phyloP scores from a whole-genome alignment of 805 yeast genomes.

The Clavispora asparagi region DNA sequence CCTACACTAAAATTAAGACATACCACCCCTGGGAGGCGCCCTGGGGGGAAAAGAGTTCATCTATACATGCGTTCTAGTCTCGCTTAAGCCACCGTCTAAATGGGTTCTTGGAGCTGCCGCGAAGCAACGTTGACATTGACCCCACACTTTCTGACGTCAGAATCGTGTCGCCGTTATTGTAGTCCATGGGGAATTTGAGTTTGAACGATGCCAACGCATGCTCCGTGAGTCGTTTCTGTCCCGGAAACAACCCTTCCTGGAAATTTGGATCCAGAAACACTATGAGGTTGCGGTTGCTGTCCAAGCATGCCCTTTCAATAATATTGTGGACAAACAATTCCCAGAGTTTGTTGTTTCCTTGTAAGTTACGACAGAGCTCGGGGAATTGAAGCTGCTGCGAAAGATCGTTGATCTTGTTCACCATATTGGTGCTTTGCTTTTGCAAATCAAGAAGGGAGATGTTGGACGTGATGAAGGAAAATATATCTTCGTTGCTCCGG shows the following conservation, averaged over 20 bases:
- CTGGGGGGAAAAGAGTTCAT: background rate
- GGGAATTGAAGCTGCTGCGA: slow-evolving; percentile 25
- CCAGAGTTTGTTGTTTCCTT: slow-evolving; percentile 25
- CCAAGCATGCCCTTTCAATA: slow-evolving; percentile 26
- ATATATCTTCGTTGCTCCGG: slow-evolving; percentile 23
- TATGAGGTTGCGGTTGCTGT: slow-evolving; percentile 25
- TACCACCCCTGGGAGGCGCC: background rate
- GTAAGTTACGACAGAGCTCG: slow-evolving; percentile 28
- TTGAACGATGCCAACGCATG: slow-evolving; percentile 28
- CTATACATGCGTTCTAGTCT: slow-evolving; percentile 1
- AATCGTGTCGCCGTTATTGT: slow-evolving; percentile 5
- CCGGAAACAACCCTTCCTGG: slow-evolving; percentile 16
- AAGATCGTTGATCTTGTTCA: slow-evolving; percentile 24
- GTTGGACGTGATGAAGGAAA: slow-evolving; percentile 38
- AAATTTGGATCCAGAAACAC: slow-evolving; percentile 24
- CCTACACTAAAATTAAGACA: background rate
- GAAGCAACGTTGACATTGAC: slow-evolving; percentile 18
- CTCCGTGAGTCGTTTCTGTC: slow-evolving; percentile 26
- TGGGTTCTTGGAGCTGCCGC: slow-evolving; percentile 28
- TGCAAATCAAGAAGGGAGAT: slow-evolving; percentile 40
- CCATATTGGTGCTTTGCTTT: slow-evolving; percentile 32
- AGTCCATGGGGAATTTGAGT: slow-evolving; percentile 24
- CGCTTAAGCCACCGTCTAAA: slow-evolving; percentile 37
- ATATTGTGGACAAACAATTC: slow-evolving; percentile 29
- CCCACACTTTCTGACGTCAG: slow-evolving; percentile 17